Evolutionary conservation across 2,329 filamentous ascomycete species (phyloP), one percentile per base, ranked within the genome.

Genomic region (Fusarium sp.): DNA sequence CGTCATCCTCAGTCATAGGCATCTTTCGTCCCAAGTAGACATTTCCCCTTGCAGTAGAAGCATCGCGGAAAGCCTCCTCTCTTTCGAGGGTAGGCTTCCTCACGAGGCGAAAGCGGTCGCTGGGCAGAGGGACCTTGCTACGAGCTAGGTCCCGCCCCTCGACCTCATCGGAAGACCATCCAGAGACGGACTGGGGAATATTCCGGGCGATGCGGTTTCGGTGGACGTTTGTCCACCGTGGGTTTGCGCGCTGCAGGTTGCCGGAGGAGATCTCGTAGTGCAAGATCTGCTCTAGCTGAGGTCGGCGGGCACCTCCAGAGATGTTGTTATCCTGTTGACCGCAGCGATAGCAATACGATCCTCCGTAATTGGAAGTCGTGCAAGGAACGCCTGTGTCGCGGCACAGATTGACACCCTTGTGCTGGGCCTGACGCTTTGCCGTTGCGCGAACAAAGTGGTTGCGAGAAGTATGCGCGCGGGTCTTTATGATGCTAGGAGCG

Each of bases 11-110:
- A 2, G 52, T 72, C 54, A 72, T 26, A 15, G 71, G 53, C n/a
- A 61, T 61, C 28, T 49, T 54, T 22, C 71, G 75, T n/a, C 69
- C 69, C 1, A 77, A 33, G 14, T 73, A 68, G 8, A 78, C 71
- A 45, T 74, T 73, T 43, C 66, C 68, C 74, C 79, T 83, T 51
- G 76, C 66, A 0, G 82, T 84, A 20, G 75, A 75, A 6, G 76
- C 75, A 45, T 83, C 82, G 44, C 80, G 76, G 40, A 86, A 86
- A 7, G 84, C 84, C 43, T 84, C 82, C 68, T 85, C 80, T 11
- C 84, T 76, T 65, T 84, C 83, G 22, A 85, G 78, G 1, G 78
- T 79, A 3, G 83, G 83, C 10, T 75, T 76, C 10, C 81, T 78
- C n/a, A 63, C 63, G 26, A 79, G 76, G 15, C 76, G 75, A 15